A percentile compares a stretch with the other conserved stretches of the same genome.
phyloP scores from a whole-genome alignment of 192 early-diverging fungal genomes.

The Coemansia furcata region DNA sequence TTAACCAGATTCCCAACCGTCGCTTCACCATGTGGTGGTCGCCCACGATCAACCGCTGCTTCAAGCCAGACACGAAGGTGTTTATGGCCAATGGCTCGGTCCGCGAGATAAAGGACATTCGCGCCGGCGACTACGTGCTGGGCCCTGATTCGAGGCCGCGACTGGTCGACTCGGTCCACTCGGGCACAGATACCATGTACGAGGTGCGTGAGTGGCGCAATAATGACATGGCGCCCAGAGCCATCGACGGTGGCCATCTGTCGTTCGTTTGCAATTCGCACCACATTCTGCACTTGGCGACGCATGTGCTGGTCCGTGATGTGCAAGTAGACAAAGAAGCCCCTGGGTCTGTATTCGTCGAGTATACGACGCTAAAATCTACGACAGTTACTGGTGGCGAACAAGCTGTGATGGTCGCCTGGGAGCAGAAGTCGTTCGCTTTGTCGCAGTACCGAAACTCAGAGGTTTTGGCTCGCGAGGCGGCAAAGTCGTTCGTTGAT shows the following conservation, averaged over 20 bases:
- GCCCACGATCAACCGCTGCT: slow-evolving; percentile 89
- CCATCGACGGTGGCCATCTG: too few species aligned
- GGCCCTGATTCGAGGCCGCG: slow-evolving; percentile 30
- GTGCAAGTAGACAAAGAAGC: background rate
- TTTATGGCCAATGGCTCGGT: slow-evolving; percentile 53
- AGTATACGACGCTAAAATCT: background rate
- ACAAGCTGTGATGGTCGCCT: background rate
- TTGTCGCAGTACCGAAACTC: background rate
- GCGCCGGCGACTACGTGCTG: slow-evolving; percentile 21
- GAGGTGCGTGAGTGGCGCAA: slow-evolving; percentile 14
- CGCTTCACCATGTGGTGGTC: slow-evolving; percentile 99
- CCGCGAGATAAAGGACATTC: slow-evolving; percentile 17
- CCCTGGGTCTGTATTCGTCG: background rate
- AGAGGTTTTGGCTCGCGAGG: background rate
- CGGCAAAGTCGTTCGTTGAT: slow-evolving; percentile 11
- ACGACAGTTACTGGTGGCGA: background rate
- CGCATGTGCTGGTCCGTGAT: background rate
- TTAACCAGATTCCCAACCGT: slow-evolving; percentile 99
- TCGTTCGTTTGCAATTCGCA: slow-evolving; percentile 25
- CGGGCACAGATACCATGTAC: slow-evolving; percentile 24
- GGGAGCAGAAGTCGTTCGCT: background rate
- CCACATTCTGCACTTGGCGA: slow-evolving; percentile 27
- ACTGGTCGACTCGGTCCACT: slow-evolving; percentile 17
- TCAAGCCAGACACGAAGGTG: slow-evolving; percentile 54
- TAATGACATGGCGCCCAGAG: background rate